Base-by-base conservation (phyloP, 306 rosid species). In the Prunus kanzakura region DNA sequence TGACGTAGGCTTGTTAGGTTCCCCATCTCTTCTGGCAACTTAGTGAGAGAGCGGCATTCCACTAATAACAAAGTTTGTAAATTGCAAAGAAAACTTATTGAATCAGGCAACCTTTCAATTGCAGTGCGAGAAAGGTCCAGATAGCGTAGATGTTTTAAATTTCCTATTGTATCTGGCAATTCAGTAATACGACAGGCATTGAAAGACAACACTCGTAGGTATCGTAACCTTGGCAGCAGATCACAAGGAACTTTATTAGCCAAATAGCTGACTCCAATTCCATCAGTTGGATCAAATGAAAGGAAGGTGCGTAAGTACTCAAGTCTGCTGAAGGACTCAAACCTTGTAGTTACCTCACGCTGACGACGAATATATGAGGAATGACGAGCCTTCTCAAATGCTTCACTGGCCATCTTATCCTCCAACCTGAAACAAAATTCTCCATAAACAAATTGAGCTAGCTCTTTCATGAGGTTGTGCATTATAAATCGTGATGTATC, bases 51-150 rank as follows among this genome's bases (percentile, higher is more conserved):
- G 43, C 45, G 79, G 30, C 82, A 82, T 61, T 78, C 60, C 25
- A 56, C 11, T 54, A 82, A 75, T 62, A 77, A 43, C 55, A 82
- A 63, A 11, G 85, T 82, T 43, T 82, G 85, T 32, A 82, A 74
- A 23, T 82, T 82, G 72, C 49, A 78, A 63, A 82, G 85, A 35
- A 54, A 61, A 22, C 62, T 23, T 49, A 70, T 68, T 29, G 82
- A 67, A 18, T 82, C 69, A 63, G 85, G 85, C 51, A 82, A 38
- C 76, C 11, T 15, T 38, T 73, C 16, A 51, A 82, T 68, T 52
- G 82, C 82, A 20, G 85, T 82, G 58, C 67, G 38, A n/a, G 85
- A 82, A 10, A 78, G 79, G 70, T 82, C 67, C 15, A 82, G 75
- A 65, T 77, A 78, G 15, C 76, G 82, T 49, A 82, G 65, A 73